A percentile compares a stretch with the other conserved stretches of the same genome.
phyloP scores from a whole-genome alignment of 176 grass and related monocot genomes.

The Cenchrus americanus region DNA sequence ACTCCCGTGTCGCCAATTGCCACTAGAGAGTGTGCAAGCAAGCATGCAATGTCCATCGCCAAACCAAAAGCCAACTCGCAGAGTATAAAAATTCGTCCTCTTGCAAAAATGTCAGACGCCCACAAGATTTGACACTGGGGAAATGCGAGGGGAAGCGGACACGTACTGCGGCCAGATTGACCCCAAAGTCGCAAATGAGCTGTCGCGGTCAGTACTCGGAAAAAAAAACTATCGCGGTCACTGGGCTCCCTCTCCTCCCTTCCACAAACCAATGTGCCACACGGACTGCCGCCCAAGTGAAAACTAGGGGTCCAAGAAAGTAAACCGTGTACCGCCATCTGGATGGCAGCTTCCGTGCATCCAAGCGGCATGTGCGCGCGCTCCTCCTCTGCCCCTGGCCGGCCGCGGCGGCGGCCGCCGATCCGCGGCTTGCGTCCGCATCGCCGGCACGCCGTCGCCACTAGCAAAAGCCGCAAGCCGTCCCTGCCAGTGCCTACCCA shows the following conservation, averaged over 20 bases:
- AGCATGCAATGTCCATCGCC: too few species aligned
- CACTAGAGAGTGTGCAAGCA: too few species aligned
- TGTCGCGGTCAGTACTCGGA: too few species aligned
- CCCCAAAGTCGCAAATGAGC: neutral
- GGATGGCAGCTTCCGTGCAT: neutral
- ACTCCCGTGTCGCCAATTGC: too few species aligned
- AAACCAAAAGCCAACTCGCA: too few species aligned
- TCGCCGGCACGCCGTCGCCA: neutral
- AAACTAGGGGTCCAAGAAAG: neutral
- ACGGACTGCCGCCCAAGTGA: neutral
- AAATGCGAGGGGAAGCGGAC: neutral
- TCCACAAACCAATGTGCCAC: conserved; percentile 30
- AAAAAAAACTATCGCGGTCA: too few species aligned
- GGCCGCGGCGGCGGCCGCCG: too few species aligned
- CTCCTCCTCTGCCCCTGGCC: too few species aligned
- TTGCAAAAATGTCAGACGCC: neutral
- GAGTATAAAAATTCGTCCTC: neutral
- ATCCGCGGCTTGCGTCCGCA: too few species aligned
- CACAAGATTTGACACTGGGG: conserved; percentile 5
- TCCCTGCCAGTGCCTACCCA: neutral
- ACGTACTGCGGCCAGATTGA: neutral
- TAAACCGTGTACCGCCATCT: neutral
- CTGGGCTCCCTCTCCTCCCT: neutral
- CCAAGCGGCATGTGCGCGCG: neutral
- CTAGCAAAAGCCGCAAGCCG: neutral